Evolutionary conservation across 1,284 basidiomycete species (phyloP).

Genomic region (Boletellus deceptivus): DNA sequence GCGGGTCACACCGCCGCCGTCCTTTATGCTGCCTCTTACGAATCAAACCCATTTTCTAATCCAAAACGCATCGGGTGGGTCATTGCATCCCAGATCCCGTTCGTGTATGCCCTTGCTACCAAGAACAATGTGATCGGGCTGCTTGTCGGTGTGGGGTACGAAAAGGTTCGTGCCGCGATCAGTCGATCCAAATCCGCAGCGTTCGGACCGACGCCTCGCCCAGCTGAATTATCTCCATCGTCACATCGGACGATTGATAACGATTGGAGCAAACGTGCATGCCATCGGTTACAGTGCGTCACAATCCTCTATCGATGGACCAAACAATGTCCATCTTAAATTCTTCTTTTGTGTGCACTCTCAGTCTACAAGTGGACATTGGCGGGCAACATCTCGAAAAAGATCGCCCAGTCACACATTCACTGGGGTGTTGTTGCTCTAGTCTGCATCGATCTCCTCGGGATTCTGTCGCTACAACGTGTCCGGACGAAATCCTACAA

Average conservation of each 20-base stretch:
- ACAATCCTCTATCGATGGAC: neutral
- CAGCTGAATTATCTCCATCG: constrained; percentile 81
- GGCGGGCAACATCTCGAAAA: constrained; percentile 39
- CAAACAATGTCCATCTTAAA: neutral
- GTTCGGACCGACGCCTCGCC: neutral
- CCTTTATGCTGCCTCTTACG: constrained; percentile 49
- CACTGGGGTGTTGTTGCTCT: constrained; percentile 55
- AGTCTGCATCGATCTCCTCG: constrained; percentile 51
- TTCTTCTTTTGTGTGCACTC: neutral
- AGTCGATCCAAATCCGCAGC: neutral
- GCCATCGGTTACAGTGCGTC: constrained; percentile 56
- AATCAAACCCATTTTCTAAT: constrained; percentile 54
- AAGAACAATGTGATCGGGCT: constrained; percentile 72
- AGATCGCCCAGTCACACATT: constrained; percentile 34
- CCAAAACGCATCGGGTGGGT: constrained; percentile 59
- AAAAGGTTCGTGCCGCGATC: constrained; percentile 52
- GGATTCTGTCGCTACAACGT: constrained; percentile 49
- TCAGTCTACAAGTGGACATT: constrained; percentile 62
- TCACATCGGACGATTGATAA: constrained; percentile 60
- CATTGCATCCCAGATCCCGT: constrained; percentile 65
- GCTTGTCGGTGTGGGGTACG: constrained; percentile 69
- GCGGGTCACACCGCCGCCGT: constrained; percentile 48
- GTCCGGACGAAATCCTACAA: constrained; percentile 54
- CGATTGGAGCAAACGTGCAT: constrained; percentile 68
- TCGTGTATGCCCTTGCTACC: constrained; percentile 65